Base-by-base conservation (phyloP, 2,329 filamentous ascomycete species). In the Ceratocystis cubensis region DNA sequence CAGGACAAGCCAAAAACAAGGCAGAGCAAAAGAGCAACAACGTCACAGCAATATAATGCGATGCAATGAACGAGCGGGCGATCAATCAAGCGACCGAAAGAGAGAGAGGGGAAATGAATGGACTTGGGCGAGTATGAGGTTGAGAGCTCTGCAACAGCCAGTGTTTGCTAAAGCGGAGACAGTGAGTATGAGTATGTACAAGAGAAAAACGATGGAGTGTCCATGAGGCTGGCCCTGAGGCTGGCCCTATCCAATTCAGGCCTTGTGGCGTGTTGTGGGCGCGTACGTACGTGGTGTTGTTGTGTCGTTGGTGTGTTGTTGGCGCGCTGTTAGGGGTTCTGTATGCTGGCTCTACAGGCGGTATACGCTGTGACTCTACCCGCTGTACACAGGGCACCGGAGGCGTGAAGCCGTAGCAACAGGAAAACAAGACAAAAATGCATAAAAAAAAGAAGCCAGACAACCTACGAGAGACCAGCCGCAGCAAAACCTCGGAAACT, bases 111-210 rank as follows among this genome's bases (percentile, higher is more conserved):
- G 44, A 45, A 62, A 44, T 17, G 33, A 62, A 62, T 41, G 41
- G 41, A 62, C 37, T 56, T 56, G 50, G 25, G 20, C 50, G 28
- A 56, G 50, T 20, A 25, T 56, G 50, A 56, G 22, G 50, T 56
- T 56, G 50, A 56, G 50, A 56, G 50, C 50, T 56, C 50, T 56
- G 50, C 50, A 56, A 56, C 50, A 56, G 22, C 50, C 50, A 56
- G 50, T 28, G 50, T 56, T 22, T 56, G 50, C 50, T 56, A 56
- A 56, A 56, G 50, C 50, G 50, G 50, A 56, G 50, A 56, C 50
- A 56, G 50, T 17, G 25, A 22, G 20, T 17, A 56, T 25, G 25
- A 22, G 20, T 7, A 56, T 25, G 20, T 56, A 56, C 25, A 56
- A 28, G 50, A 56, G 50, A 28, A 56, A 56, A 28, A 56, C 25